Percentiles rank a stretch among this genome's conserved stretches.
These are phyloP conservation scores for Suillus fuscotomentosus DNA, from an alignment of 768 basidiomycete species.

Conservation along the genomic window DNA sequence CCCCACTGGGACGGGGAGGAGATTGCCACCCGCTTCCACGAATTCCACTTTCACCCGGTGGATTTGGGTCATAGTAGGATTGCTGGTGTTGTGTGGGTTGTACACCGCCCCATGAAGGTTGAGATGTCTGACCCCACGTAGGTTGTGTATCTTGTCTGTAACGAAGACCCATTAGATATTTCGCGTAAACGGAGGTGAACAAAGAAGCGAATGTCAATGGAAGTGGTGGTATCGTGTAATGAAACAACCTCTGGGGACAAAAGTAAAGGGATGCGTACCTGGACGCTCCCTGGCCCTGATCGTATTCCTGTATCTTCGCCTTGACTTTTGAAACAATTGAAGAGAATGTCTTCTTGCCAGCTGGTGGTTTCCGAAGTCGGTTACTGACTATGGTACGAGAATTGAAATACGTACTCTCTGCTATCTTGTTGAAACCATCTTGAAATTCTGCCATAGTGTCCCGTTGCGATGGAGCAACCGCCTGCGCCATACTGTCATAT, in stretches of 20 bases:
- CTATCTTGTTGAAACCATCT: slow-evolving; percentile 72
- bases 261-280: slow-evolving; percentile 2
- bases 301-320: slow-evolving; percentile 81
- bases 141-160: slow-evolving; percentile 2
- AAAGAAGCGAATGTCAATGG: not conserved
- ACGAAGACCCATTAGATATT: not conserved
- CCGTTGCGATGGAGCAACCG: slow-evolving; percentile 30
- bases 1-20: not conserved
- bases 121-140: slow-evolving; percentile 8
- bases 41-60: slow-evolving; percentile 11
- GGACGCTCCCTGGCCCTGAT: slow-evolving; percentile 39
- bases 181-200: not conserved
- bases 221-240: not conserved
- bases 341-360: slow-evolving; percentile 77
- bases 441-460: slow-evolving; percentile 68
- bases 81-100: slow-evolving; percentile 17
- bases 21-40: not conserved
- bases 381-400: not conserved
- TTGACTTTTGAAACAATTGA: slow-evolving; percentile 73
- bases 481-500: slow-evolving; percentile 9
- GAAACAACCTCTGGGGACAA: not conserved
- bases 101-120: slow-evolving; percentile 11
- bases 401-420: slow-evolving; percentile 59
- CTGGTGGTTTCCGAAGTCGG: slow-evolving; percentile 30
- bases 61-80: slow-evolving; percentile 37